phyloP scores from a whole-genome alignment of 2,329 filamentous ascomycete species.

The Neurospora crassa region DNA sequence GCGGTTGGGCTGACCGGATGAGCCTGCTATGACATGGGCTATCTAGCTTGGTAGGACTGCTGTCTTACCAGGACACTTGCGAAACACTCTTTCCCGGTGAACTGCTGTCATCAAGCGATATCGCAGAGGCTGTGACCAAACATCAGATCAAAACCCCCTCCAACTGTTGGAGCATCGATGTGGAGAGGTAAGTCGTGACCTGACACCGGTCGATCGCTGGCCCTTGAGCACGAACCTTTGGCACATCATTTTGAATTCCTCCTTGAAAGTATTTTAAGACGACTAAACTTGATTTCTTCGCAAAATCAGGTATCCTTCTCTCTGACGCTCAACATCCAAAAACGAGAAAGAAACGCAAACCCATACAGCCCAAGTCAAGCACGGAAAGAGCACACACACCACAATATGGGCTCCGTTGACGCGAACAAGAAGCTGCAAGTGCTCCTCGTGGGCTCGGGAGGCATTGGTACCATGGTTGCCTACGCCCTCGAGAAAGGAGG shows the following conservation, averaged over 20 bases:
- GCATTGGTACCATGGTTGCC: constrained; percentile 46
- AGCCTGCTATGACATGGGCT: background rate
- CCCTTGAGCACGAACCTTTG: background rate
- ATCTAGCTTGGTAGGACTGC: background rate
- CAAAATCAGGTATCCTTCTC: background rate
- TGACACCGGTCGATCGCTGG: background rate
- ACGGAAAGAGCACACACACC: background rate
- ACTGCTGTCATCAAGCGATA: background rate
- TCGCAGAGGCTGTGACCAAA: background rate
- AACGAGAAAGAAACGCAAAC: background rate
- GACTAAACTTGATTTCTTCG: background rate
- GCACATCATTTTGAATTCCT: background rate
- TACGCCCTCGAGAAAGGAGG: constrained; percentile 42
- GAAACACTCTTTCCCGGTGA: background rate
- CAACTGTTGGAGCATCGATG: background rate
- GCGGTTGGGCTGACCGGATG: background rate
- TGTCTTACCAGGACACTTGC: background rate
- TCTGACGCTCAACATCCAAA: background rate
- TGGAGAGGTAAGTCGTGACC: background rate
- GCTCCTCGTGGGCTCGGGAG: constrained; percentile 44
- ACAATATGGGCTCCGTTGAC: constrained; percentile 5
- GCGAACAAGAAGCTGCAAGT: constrained; percentile 24
- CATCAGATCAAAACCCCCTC: background rate
- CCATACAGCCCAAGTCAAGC: background rate
- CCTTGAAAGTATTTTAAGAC: background rate